These are phyloP conservation scores for Colletotrichum sp. DNA, from an alignment of 2,329 filamentous ascomycete genomes.

Conservation along the genomic window DNA sequence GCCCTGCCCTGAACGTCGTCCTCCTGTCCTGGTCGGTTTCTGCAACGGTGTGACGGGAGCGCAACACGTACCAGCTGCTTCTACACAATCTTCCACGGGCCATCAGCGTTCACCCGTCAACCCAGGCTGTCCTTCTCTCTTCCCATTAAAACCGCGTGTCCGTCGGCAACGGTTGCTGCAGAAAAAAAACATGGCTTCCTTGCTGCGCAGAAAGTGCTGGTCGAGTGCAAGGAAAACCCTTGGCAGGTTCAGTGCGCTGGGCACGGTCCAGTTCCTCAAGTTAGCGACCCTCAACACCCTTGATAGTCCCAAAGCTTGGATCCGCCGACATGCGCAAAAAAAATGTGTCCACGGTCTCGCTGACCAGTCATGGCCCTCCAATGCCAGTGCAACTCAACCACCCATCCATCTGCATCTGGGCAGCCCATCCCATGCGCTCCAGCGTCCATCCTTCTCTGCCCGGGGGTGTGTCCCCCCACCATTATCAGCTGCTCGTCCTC, in stretches of 20 bases:
- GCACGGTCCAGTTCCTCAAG: neutral
- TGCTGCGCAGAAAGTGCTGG: neutral
- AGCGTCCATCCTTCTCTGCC: neutral
- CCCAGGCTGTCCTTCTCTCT: neutral
- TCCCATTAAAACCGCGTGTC: neutral
- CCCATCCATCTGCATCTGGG: neutral
- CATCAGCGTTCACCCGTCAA: neutral
- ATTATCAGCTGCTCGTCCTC: conserved; percentile 10
- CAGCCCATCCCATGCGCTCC: neutral
- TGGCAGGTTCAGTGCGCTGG: neutral
- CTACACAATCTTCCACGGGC: neutral
- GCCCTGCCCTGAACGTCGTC: neutral
- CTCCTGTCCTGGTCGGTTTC: neutral
- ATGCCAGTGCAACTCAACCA: neutral
- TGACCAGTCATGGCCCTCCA: conserved; percentile 5
- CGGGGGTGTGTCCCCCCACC: conserved; percentile 6
- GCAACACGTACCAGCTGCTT: neutral
- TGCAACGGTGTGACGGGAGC: neutral
- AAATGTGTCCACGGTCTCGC: neutral
- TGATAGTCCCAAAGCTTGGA: neutral
- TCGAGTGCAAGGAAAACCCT: neutral
- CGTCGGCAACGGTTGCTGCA: neutral
- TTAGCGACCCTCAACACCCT: neutral
- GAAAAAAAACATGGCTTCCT: neutral
- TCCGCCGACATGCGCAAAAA: neutral